A percentile compares a stretch with the other conserved stretches of the same genome.
Evolutionary conservation across 2,329 filamentous ascomycete species (phyloP).

Genomic region (Knufia fluminis): DNA sequence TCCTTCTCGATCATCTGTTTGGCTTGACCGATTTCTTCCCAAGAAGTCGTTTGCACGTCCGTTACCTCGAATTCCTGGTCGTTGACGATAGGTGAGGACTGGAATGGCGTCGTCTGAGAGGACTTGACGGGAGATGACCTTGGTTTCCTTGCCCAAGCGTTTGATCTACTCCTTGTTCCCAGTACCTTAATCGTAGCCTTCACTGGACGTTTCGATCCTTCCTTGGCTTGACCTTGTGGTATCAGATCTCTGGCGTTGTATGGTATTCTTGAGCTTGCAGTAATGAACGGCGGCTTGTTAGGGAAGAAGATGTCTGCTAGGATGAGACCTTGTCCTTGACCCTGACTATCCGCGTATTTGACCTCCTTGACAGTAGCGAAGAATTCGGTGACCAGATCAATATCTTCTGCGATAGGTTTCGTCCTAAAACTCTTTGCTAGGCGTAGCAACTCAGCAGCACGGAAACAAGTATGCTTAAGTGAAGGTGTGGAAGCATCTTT

Average conservation of each 20-base stretch:
- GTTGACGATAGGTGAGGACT: not conserved
- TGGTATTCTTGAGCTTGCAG: conserved; percentile 1
- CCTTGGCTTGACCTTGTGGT: not conserved
- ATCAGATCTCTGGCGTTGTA: conserved; percentile 2
- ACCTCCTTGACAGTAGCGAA: conserved; percentile 3
- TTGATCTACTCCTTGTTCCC: not conserved
- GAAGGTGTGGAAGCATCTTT: not conserved
- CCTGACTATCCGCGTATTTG: conserved; percentile 1
- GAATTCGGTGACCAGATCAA: not conserved
- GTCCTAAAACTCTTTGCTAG: not conserved
- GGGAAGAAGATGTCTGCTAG: conserved; percentile 16
- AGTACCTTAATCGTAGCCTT: conserved; percentile 1
- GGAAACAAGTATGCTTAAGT: conserved; percentile 1
- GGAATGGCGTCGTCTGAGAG: not conserved
- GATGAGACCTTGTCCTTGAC: conserved; percentile 3
- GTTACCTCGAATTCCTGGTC: not conserved
- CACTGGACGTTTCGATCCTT: not conserved
- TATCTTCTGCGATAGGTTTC: not conserved
- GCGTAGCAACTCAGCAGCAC: not conserved
- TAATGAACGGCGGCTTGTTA: conserved; percentile 11
- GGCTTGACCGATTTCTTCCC: conserved; percentile 5
- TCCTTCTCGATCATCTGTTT: conserved; percentile 6
- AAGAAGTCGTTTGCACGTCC: conserved; percentile 1
- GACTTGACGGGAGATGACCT: not conserved
- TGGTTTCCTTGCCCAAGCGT: not conserved